phyloP scores from a whole-genome alignment of 2,329 filamentous ascomycete genomes.

The Talaromyces sp. region DNA sequence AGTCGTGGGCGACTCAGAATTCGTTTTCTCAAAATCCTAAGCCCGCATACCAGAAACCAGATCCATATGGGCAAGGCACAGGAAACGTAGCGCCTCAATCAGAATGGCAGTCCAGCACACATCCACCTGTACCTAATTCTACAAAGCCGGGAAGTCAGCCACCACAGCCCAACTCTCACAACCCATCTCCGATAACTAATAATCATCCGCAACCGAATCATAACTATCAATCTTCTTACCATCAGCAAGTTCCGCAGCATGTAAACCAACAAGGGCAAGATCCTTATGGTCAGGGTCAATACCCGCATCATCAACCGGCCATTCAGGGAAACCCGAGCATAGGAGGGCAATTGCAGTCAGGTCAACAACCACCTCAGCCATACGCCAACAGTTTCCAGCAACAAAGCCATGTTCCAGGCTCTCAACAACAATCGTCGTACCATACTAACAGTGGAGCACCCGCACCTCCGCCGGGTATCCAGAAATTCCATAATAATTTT shows the following conservation, averaged over 20 bases:
- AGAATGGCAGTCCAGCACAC: conserved; percentile 16
- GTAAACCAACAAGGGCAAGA: neutral
- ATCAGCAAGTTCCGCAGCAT: conserved; percentile 10
- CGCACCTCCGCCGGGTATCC: neutral
- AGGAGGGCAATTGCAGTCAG: neutral
- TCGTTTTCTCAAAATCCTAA: neutral
- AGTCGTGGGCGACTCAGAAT: conserved; percentile 7
- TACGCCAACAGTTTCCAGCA: conserved; percentile 6
- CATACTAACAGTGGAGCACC: neutral
- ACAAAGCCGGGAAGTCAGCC: conserved; percentile 14
- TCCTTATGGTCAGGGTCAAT: conserved; percentile 4
- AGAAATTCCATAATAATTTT: neutral
- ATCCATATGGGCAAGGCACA: neutral
- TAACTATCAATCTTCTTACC: neutral
- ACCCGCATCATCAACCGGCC: conserved; percentile 2
- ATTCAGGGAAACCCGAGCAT: neutral
- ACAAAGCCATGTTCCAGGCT: neutral
- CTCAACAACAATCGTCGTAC: conserved; percentile 3
- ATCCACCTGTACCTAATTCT: conserved; percentile 15
- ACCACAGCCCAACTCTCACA: neutral
- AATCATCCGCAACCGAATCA: neutral
- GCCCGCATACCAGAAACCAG: conserved; percentile 5
- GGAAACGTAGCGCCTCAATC: neutral
- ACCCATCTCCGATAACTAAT: neutral
- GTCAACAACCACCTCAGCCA: neutral